A percentile compares a stretch with the other conserved stretches of the same genome.
Evolutionary conservation across 2,329 filamentous ascomycete genomes (phyloP).

Genomic region (Herpotrichia juniperi): DNA sequence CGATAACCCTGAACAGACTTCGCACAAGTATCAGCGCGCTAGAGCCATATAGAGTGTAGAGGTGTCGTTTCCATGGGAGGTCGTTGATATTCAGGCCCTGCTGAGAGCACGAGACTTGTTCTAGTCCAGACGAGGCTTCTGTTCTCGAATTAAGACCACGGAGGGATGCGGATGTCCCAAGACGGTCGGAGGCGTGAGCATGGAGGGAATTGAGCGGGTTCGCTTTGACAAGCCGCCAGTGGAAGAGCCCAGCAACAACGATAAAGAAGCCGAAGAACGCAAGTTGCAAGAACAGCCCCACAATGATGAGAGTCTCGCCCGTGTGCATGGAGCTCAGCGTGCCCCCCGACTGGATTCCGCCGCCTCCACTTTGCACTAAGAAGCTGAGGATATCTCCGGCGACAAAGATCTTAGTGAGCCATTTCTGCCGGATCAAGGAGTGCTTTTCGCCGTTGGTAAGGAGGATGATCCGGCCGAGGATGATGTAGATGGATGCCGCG

Average conservation of each 20-base stretch:
- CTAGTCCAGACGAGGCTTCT: background rate
- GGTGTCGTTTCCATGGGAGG: slow-evolving; percentile 39
- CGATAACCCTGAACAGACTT: slow-evolving; percentile 55
- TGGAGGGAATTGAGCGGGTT: background rate
- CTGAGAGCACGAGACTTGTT: background rate
- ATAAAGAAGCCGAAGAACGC: slow-evolving; percentile 56
- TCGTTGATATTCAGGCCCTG: slow-evolving; percentile 3
- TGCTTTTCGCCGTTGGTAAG: slow-evolving; percentile 45
- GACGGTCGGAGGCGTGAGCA: background rate
- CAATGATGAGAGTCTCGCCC: slow-evolving; percentile 16
- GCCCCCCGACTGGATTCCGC: slow-evolving; percentile 2
- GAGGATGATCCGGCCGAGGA: slow-evolving; percentile 53
- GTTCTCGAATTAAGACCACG: background rate
- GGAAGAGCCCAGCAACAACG: slow-evolving; percentile 14
- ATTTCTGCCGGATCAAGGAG: slow-evolving; percentile 46
- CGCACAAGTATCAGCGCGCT: slow-evolving; percentile 56
- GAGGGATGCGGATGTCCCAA: no score
- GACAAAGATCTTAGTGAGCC: slow-evolving; percentile 55
- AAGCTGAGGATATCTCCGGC: slow-evolving; percentile 54
- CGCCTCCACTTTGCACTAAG: slow-evolving; percentile 49
- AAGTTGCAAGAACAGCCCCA: slow-evolving; percentile 50
- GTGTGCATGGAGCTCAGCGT: slow-evolving; percentile 7
- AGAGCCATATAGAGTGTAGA: slow-evolving; percentile 52
- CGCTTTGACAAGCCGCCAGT: slow-evolving; percentile 7
- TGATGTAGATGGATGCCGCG: no score